Conservation (phyloP, 169 alveolate genomes). For the Eimeria necatrix region DNA sequence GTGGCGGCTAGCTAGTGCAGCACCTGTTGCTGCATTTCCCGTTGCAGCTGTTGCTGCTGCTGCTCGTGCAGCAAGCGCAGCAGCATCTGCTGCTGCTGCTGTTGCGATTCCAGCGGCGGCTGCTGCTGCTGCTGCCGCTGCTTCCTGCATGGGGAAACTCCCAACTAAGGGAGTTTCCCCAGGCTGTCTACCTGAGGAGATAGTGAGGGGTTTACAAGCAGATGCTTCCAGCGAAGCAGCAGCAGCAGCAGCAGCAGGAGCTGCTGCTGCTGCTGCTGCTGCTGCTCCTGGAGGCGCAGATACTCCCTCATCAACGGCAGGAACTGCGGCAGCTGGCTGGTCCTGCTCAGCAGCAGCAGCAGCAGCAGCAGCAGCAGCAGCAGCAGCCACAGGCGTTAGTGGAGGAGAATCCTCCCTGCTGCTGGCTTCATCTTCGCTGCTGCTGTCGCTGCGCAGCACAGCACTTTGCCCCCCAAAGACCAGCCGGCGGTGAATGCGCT, state of each 20-base stretch:
- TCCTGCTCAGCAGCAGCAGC: conserved; percentile 53
- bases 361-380: conserved; percentile 4
- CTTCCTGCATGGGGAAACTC: too few species aligned
- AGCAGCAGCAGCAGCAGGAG: not conserved
- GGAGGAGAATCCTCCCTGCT: conserved; percentile 57
- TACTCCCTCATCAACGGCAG: not conserved
- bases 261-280: conserved; percentile 16
- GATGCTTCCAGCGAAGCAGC: conserved; percentile 19
- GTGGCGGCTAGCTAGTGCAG: conserved; percentile 18
- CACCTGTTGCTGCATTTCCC: not conserved
- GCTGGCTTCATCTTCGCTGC: conserved; percentile 59
- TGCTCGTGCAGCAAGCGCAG: too few species aligned
- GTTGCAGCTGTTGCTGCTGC: conserved; percentile 44
- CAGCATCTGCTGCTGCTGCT: not conserved
- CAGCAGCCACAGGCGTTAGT: not conserved
- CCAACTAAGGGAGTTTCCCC: too few species aligned
- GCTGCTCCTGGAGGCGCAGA: not conserved
- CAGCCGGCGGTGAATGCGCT: conserved; percentile 36
- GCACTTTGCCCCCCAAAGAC: conserved; percentile 57
- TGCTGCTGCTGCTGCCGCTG: conserved; percentile 37
- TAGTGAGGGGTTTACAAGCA: not conserved
- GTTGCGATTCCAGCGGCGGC: too few species aligned
- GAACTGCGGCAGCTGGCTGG: not conserved
- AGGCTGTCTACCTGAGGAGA: too few species aligned
- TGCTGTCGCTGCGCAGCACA: conserved; percentile 73